These are phyloP conservation scores for Aspergillus flavus DNA, from an alignment of 2,329 filamentous ascomycete species.

Conservation along the genomic window DNA sequence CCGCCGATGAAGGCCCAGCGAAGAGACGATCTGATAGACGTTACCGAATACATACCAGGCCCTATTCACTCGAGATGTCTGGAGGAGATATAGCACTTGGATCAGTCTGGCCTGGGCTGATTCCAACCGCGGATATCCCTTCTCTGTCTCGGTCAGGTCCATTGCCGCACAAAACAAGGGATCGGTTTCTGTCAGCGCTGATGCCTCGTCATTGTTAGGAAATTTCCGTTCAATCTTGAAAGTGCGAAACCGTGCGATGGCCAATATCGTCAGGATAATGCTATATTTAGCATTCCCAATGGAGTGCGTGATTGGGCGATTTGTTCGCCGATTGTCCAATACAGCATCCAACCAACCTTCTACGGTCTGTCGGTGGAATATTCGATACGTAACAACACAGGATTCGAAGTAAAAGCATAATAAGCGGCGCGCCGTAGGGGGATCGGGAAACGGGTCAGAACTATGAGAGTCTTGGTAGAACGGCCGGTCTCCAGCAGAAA, in stretches of 20 bases:
- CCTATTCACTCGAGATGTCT: conserved; percentile 51
- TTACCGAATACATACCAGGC: conserved; percentile 53
- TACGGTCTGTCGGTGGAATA: conserved; percentile 16
- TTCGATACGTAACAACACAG: conserved; percentile 20
- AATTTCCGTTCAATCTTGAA: conserved; percentile 10
- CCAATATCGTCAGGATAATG: conserved; percentile 51
- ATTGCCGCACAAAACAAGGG: conserved; percentile 22
- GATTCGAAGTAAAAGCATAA: conserved; percentile 18
- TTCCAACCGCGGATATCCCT: conserved; percentile 41
- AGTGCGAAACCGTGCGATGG: conserved; percentile 52
- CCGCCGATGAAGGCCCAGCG: conserved; percentile 25
- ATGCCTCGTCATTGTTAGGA: not conserved
- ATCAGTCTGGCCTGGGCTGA: conserved; percentile 47
- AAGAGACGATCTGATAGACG: conserved; percentile 41
- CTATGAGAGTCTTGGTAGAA: conserved; percentile 45
- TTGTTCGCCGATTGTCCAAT: conserved; percentile 7
- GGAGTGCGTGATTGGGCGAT: conserved; percentile 36
- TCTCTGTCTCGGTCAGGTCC: conserved; percentile 42
- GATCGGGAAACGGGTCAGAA: conserved; percentile 24
- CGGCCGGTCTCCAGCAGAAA: conserved; percentile 43
- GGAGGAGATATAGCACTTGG: conserved; percentile 50
- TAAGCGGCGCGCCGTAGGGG: conserved; percentile 1
- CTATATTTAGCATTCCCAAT: conserved; percentile 47
- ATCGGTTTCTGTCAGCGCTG: conserved; percentile 3
- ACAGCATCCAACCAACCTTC: conserved; percentile 17